These are phyloP conservation scores for Pisolithus sp. DNA, from an alignment of 768 basidiomycete genomes.

Conservation along the genomic window DNA sequence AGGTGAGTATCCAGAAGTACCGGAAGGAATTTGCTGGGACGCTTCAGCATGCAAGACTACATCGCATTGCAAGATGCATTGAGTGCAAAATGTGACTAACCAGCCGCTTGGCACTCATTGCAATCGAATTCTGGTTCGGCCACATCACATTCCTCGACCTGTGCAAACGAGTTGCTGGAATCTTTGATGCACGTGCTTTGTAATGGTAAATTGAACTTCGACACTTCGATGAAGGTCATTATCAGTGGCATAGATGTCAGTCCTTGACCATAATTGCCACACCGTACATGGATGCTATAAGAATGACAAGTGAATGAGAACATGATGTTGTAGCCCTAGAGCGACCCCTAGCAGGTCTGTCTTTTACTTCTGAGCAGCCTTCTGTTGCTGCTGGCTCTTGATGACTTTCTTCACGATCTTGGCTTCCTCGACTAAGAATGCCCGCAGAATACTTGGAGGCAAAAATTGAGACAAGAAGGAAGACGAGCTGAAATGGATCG, in stretches of 20 bases:
- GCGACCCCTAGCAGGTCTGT: not conserved
- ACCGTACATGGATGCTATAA: not conserved
- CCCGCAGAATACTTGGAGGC: conserved; percentile 77
- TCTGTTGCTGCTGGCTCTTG: conserved; percentile 81
- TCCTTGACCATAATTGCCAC: not conserved
- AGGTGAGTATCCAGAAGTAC: conserved; percentile 9
- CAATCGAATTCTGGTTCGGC: too few relatives aligned
- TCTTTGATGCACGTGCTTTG: too few relatives aligned
- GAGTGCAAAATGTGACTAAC: too few relatives aligned
- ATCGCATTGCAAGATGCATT: not conserved
- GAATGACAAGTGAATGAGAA: not conserved
- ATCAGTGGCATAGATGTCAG: not conserved
- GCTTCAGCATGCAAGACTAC: not conserved
- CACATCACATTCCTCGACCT: too few relatives aligned
- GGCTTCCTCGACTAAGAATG: conserved; percentile 98
- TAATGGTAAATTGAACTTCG: too few relatives aligned
- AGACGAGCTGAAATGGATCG: not conserved
- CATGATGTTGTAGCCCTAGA: not conserved
- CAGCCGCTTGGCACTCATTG: too few relatives aligned
- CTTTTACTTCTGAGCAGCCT: conserved; percentile 20
- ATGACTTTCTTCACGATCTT: conserved; percentile 99
- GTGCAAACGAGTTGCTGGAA: too few relatives aligned
- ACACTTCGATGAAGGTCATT: not conserved
- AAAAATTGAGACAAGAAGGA: not conserved
- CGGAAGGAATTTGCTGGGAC: too few relatives aligned